A percentile compares a stretch with the other conserved stretches of the same genome.
These are phyloP conservation scores for Agrocybe pediades DNA, from an alignment of 768 basidiomycete genomes.

Conservation along the genomic window DNA sequence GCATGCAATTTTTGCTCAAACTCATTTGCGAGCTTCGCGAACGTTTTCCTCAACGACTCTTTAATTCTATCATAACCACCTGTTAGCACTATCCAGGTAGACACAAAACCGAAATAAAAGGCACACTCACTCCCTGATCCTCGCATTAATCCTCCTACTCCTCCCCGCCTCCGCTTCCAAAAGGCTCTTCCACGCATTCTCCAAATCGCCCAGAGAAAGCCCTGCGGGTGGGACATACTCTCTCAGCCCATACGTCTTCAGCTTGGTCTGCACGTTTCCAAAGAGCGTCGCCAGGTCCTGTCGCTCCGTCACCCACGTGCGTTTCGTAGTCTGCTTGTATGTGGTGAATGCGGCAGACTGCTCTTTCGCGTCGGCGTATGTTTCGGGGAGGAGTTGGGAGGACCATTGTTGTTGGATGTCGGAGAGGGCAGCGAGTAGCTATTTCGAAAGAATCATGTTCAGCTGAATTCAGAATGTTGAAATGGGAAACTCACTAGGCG, in stretches of 20 bases:
- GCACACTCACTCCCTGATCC: constrained; percentile 76
- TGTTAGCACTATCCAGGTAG: constrained; percentile 4
- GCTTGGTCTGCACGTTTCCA: constrained; percentile 91
- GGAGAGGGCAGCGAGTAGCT: constrained; percentile 70
- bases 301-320: constrained; percentile 86
- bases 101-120: not conserved
- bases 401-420: constrained; percentile 74
- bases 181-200: constrained; percentile 73
- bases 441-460: not conserved
- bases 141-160: constrained; percentile 83
- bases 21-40: constrained; percentile 75
- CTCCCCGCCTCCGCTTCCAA: constrained; percentile 73
- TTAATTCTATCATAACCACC: constrained; percentile 61
- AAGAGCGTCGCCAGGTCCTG: constrained; percentile 88
- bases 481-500: constrained; percentile 49
- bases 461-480: constrained; percentile 5
- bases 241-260: constrained; percentile 85
- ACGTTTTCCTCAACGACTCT: constrained; percentile 73
- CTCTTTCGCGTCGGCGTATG: constrained; percentile 80
- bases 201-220: constrained; percentile 71
- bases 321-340: constrained; percentile 87
- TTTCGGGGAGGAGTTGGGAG: constrained; percentile 63
- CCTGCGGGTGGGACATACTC: constrained; percentile 83
- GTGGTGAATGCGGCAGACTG: constrained; percentile 70
- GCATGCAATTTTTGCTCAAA: constrained; percentile 68